Conservation (phyloP, 805 yeast genomes). For the Nakazawaea siamensis region DNA sequence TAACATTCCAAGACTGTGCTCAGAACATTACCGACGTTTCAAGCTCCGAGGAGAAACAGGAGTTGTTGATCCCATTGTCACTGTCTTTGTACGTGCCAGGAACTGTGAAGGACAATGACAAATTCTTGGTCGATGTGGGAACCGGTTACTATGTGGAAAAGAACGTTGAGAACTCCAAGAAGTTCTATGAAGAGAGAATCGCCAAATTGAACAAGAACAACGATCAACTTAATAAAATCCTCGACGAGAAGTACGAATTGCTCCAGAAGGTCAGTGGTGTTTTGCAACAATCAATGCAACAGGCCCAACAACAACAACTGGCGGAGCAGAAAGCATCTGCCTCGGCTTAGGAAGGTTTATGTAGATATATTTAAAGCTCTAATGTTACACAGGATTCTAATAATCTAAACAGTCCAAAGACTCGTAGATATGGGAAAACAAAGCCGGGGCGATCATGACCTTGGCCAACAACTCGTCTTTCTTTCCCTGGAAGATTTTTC, state of each 20-base stretch:
- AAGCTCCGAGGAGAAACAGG: slow-evolving; percentile 27
- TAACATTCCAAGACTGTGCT: slow-evolving; percentile 75
- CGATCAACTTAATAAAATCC: slow-evolving; percentile 62
- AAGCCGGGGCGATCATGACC: slow-evolving; percentile 26
- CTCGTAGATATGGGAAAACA: slow-evolving; percentile 19
- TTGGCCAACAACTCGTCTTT: slow-evolving; percentile 23
- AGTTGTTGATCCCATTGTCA: slow-evolving; percentile 79
- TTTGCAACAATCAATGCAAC: slow-evolving; percentile 43
- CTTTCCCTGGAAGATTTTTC: slow-evolving; percentile 22
- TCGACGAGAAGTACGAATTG: slow-evolving; percentile 63
- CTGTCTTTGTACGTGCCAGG: slow-evolving; percentile 90
- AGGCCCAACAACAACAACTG: slow-evolving; percentile 26
- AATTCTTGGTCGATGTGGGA: slow-evolving; percentile 87
- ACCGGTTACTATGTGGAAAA: slow-evolving; percentile 94
- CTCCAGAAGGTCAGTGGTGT: slow-evolving; percentile 54
- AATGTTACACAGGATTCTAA: no score
- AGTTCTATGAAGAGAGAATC: slow-evolving; percentile 68
- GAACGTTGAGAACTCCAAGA: slow-evolving; percentile 51
- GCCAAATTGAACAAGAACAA: slow-evolving; percentile 66
- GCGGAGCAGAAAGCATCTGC: not conserved
- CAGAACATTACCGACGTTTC: slow-evolving; percentile 52
- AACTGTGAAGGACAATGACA: slow-evolving; percentile 49
- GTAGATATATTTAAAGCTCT: not conserved
- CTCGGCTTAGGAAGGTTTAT: no score
- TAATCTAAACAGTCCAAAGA: slow-evolving; percentile 18